Evolutionary conservation across 1,284 basidiomycete species (phyloP).

Genomic region (Exobasidium rhododendri): DNA sequence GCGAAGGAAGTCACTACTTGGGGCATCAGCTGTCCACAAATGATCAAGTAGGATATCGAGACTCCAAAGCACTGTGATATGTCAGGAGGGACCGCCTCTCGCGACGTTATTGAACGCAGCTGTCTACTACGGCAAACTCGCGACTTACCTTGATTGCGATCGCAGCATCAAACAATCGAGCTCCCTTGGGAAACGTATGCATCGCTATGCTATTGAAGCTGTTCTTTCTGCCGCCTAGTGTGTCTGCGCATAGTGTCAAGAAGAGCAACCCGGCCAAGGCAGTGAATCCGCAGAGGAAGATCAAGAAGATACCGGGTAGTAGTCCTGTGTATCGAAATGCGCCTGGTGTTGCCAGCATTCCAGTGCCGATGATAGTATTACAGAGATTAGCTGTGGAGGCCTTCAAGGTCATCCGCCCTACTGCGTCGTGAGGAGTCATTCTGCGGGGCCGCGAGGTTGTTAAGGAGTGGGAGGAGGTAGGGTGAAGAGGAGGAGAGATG

Average conservation of each 20-base stretch:
- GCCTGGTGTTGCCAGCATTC: conserved; percentile 54
- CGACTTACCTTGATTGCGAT: conserved; percentile 67
- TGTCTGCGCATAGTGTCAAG: conserved; percentile 78
- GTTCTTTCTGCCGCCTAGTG: conserved; percentile 59
- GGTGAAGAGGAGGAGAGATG: too few relatives aligned
- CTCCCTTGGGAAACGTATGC: conserved; percentile 63
- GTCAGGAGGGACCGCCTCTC: conserved; percentile 59
- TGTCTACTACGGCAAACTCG: neutral
- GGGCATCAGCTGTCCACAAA: conserved; percentile 67
- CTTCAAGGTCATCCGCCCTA: neutral
- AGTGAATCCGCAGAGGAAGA: conserved; percentile 76
- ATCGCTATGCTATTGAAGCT: conserved; percentile 42
- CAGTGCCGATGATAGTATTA: conserved; percentile 54
- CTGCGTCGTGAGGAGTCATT: too few relatives aligned
- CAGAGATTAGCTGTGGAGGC: conserved; percentile 50
- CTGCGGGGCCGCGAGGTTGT: too few relatives aligned
- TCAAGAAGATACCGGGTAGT: conserved; percentile 74
- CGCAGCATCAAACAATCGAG: conserved; percentile 82
- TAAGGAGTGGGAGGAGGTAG: too few relatives aligned
- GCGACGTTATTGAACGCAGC: neutral
- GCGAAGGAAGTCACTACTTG: conserved; percentile 80
- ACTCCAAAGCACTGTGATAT: conserved; percentile 65
- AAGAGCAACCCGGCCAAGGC: conserved; percentile 85
- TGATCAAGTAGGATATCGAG: conserved; percentile 71
- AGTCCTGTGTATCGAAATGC: conserved; percentile 57